phyloP scores from a whole-genome alignment of 306 rosid species.

The Cucumis cinereus region DNA sequence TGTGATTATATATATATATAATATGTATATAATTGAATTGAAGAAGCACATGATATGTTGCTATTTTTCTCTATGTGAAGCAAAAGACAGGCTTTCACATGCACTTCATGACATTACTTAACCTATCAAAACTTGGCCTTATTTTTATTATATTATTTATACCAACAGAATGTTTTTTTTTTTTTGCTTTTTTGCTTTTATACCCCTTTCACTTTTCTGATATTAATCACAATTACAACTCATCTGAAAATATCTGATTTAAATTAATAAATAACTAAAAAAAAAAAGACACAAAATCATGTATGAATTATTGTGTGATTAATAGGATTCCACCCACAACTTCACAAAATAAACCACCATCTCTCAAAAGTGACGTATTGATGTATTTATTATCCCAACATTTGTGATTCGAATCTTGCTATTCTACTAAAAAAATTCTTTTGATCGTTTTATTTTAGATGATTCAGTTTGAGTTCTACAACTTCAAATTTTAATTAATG shows the following conservation, averaged over 20 bases:
- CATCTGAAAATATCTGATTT: background rate
- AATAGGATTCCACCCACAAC: background rate
- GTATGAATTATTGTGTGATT: background rate
- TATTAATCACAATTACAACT: background rate
- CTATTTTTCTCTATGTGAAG: background rate
- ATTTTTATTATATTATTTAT: background rate
- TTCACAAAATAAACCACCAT: no score
- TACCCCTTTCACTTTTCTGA: background rate
- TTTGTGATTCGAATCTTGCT: no score
- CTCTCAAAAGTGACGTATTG: no score
- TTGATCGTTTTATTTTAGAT: no score
- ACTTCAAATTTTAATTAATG: no score
- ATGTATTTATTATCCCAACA: no score
- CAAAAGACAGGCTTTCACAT: constrained; percentile 5
- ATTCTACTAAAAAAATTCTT: no score
- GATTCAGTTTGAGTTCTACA: no score
- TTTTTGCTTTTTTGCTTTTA: background rate
- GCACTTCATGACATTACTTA: constrained; percentile 3
- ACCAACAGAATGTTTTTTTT: background rate
- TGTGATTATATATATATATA: no score
- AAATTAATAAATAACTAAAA: background rate
- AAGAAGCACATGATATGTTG: constrained; percentile 4
- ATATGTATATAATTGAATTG: background rate
- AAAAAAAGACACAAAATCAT: background rate
- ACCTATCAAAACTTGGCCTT: background rate